Evolutionary conservation across 2,329 filamentous ascomycete genomes (phyloP).

Genomic region (Westerdykella ornata): DNA sequence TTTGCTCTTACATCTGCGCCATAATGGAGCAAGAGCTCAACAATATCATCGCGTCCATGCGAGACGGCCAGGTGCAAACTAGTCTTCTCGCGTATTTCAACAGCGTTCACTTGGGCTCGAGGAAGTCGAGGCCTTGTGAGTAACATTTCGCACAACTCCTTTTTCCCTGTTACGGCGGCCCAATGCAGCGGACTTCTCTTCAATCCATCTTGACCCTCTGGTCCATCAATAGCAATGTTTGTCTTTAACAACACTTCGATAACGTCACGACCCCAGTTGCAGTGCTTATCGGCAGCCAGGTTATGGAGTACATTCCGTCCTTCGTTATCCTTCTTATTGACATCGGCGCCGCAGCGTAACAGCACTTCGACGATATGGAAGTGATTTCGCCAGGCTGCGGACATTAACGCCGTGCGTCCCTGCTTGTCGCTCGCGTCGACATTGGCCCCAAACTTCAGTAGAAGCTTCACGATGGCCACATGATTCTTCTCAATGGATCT

Average conservation of each 20-base stretch:
- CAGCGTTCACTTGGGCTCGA: constrained; percentile 29
- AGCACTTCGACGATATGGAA: constrained; percentile 33
- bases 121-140: constrained; percentile 28
- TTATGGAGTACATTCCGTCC: constrained; percentile 34
- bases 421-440: constrained; percentile 33
- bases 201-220: constrained; percentile 38
- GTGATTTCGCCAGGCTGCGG: constrained; percentile 32
- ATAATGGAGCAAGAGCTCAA: constrained; percentile 26
- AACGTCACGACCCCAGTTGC: constrained; percentile 44
- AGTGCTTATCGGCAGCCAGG: constrained; percentile 38
- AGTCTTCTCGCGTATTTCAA: constrained; percentile 33
- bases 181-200: constrained; percentile 52
- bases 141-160: constrained; percentile 45
- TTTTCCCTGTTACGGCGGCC: constrained; percentile 53
- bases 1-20: constrained; percentile 29
- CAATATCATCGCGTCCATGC: constrained; percentile 33
- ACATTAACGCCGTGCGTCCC: constrained; percentile 34
- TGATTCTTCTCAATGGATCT: constrained; percentile 29
- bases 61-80: constrained; percentile 31
- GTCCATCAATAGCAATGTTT: constrained; percentile 38
- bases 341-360: constrained; percentile 33
- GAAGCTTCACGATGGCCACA: constrained; percentile 24
- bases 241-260: constrained; percentile 38
- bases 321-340: constrained; percentile 34
- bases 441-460: constrained; percentile 29